Evolutionary conservation across 2,329 filamentous ascomycete species (phyloP).

Genomic region (Penicillium sp.): DNA sequence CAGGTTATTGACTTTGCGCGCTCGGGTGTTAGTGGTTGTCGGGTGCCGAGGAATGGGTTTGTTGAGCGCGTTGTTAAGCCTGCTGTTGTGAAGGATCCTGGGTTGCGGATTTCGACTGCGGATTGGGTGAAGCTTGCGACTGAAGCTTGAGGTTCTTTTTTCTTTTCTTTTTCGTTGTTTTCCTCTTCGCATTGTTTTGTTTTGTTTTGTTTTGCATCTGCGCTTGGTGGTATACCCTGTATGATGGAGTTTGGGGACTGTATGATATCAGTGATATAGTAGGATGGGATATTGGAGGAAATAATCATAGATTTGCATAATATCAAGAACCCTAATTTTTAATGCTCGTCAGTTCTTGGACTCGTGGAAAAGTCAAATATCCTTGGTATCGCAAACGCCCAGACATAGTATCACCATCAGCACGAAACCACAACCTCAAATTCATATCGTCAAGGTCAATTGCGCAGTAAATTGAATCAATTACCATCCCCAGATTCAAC

Average conservation of each 20-base stretch:
- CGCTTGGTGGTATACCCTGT: constrained; percentile 18
- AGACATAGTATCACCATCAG: too few relatives aligned
- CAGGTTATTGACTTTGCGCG: constrained; percentile 44
- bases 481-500: constrained; percentile 29
- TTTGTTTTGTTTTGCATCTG: background rate
- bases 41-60: constrained; percentile 42
- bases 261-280: constrained; percentile 1
- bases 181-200: constrained; percentile 2
- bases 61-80: constrained; percentile 42
- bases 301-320: background rate
- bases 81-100: constrained; percentile 42
- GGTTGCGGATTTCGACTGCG: constrained; percentile 30
- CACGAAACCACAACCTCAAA: too few relatives aligned
- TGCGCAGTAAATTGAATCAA: background rate
- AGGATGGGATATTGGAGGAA: background rate
- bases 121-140: constrained; percentile 34
- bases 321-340: background rate
- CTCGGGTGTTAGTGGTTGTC: constrained; percentile 36
- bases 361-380: background rate
- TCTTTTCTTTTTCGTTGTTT: constrained; percentile 2
- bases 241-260: constrained; percentile 16
- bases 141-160: constrained; percentile 3
- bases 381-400: too few relatives aligned
- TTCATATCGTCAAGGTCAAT: background rate
- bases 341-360: background rate